Evolutionary conservation across 495 filamentous ascomycete species (phyloP).

Genomic region (Penicillium canescens): DNA sequence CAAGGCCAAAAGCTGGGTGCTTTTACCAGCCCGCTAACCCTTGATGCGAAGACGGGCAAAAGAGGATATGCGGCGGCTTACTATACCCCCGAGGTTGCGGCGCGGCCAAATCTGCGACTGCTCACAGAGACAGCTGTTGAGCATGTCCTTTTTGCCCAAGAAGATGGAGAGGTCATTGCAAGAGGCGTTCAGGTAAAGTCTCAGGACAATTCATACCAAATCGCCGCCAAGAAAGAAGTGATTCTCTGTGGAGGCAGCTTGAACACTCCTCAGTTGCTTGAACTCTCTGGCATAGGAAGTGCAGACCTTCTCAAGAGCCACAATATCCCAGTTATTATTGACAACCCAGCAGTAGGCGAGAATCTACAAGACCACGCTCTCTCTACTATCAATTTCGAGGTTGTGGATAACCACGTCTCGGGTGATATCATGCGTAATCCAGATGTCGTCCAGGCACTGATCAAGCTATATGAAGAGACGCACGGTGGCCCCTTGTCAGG

Average conservation of each 20-base stretch:
- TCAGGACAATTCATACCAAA: constrained; percentile 20
- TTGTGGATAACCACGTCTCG: constrained; percentile 39
- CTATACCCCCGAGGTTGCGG: constrained; percentile 26
- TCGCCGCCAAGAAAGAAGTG: constrained; percentile 54
- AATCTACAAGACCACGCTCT: constrained; percentile 46
- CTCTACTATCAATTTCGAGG: constrained; percentile 35
- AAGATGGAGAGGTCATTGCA: constrained; percentile 20
- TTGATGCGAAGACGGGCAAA: constrained; percentile 24
- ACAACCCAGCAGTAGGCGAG: constrained; percentile 42
- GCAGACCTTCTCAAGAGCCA: constrained; percentile 22
- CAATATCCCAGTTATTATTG: constrained; percentile 35
- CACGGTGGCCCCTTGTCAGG: constrained; percentile 38
- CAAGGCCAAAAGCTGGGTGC: constrained; percentile 21
- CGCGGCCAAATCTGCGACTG: constrained; percentile 47
- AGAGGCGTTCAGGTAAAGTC: constrained; percentile 40
- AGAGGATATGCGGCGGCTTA: constrained; percentile 42
- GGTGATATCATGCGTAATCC: constrained; percentile 45
- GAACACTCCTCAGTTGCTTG: constrained; percentile 55
- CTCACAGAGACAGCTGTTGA: constrained; percentile 46
- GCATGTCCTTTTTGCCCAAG: constrained; percentile 33
- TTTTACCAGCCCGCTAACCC: constrained; percentile 17
- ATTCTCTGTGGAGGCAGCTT: constrained; percentile 56
- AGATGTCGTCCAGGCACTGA: constrained; percentile 28
- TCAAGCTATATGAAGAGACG: constrained; percentile 36
- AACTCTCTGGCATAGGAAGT: constrained; percentile 58